Percentiles rank a stretch among this genome's conserved stretches.
phyloP scores from a whole-genome alignment of 441 rosid genomes.

The Brassica hybrid region DNA sequence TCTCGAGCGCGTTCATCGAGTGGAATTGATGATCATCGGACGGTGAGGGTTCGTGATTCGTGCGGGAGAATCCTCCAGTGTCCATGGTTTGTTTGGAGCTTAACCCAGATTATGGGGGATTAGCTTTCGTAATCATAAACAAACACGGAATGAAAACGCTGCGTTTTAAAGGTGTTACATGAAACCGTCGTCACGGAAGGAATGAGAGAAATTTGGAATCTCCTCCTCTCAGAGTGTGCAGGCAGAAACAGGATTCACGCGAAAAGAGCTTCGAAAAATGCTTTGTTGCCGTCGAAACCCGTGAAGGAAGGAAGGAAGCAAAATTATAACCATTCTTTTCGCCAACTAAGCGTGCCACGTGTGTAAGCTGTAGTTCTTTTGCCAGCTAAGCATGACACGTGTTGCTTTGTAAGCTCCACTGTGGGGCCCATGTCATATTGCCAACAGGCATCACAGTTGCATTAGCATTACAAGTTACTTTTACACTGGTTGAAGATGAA shows the following conservation, averaged over 20 bases:
- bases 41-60: too few relatives aligned
- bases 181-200: not conserved
- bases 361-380: not conserved
- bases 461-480: too few relatives aligned
- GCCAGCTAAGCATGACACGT: conserved; percentile 30
- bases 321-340: not conserved
- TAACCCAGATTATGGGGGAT: conserved; percentile 7
- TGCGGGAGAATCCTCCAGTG: too few relatives aligned
- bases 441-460: too few relatives aligned
- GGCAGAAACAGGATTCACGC: conserved; percentile 20
- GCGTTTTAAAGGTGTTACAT: not conserved
- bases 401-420: conserved; percentile 7
- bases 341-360: conserved; percentile 1
- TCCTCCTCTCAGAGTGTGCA: not conserved
- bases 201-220: conserved; percentile 1
- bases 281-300: not conserved
- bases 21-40: conserved; percentile 52
- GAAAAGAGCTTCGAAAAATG: not conserved
- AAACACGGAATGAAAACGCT: not conserved
- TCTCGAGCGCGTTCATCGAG: conserved; percentile 82
- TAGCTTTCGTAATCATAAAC: not conserved
- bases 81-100: conserved; percentile 45
- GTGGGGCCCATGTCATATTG: conserved; percentile 11
- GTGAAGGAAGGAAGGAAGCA: conserved; percentile 11
- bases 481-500: not conserved